Percentiles rank a stretch among this genome's conserved stretches.
Conservation (phyloP, 345 rosid species). For the Aquilaria malaccensis region DNA sequence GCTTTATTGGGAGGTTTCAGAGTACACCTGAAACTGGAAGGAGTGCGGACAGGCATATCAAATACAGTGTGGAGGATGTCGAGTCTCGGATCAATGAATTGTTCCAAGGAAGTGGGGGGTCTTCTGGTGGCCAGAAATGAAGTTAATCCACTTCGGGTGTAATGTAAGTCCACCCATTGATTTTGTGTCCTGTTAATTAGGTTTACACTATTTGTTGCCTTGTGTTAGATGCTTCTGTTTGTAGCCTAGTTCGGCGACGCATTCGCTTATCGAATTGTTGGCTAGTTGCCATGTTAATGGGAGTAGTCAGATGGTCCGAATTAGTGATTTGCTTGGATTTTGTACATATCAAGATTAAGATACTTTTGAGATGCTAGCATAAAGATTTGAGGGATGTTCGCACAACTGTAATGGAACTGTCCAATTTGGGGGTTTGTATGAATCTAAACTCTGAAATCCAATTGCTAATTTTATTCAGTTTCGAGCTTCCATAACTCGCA, state of each 20-base stretch:
- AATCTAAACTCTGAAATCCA: no score
- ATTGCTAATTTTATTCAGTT: no score
- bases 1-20: slow-evolving; percentile 48
- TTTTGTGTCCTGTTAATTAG: slow-evolving; percentile 16
- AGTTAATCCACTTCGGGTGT: slow-evolving; percentile 21
- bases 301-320: background rate
- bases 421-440: no score
- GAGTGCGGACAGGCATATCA: slow-evolving; percentile 35
- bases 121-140: slow-evolving; percentile 49
- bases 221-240: slow-evolving; percentile 10
- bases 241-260: background rate
- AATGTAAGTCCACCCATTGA: slow-evolving; percentile 17
- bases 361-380: background rate
- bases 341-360: slow-evolving; percentile 9
- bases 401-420: no score
- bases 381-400: no score
- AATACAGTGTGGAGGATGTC: slow-evolving; percentile 42
- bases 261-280: background rate
- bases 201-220: slow-evolving; percentile 2
- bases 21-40: slow-evolving; percentile 49
- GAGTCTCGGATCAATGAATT: slow-evolving; percentile 46
- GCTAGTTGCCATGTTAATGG: slow-evolving; percentile 3
- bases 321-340: background rate
- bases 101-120: slow-evolving; percentile 42
- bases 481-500: no score